Evolutionary conservation across 768 basidiomycete species (phyloP).

Genomic region (Podaxis pistillaris): DNA sequence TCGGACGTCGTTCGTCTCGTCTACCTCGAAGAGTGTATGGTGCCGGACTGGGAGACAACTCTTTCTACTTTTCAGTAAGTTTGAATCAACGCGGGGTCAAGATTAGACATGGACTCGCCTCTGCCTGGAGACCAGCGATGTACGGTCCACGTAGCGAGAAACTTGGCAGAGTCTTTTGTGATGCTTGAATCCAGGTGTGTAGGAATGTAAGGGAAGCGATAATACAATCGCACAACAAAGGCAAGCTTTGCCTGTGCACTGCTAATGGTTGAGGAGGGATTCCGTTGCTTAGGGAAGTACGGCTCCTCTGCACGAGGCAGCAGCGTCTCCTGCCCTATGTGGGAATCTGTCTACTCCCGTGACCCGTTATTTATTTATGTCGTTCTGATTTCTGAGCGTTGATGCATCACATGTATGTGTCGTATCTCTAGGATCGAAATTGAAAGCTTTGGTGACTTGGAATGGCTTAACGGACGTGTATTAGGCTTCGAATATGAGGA

Average conservation of each 20-base stretch:
- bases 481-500: no score
- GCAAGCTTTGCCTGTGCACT: background rate
- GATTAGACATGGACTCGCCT: no score
- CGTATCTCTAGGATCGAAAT: background rate
- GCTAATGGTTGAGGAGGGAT: background rate
- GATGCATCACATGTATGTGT: background rate
- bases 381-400: background rate
- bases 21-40: no score
- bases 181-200: no score
- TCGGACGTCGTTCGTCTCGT: no score
- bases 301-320: background rate
- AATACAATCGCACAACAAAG: background rate
- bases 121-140: no score
- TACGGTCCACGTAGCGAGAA: no score
- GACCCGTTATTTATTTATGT: background rate
- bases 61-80: no score
- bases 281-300: background rate
- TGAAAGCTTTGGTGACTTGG: background rate
- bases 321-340: background rate
- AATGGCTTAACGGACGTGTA: background rate
- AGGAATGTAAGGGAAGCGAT: no score
- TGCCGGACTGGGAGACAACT: no score
- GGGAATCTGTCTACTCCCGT: background rate
- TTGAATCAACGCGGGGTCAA: no score
- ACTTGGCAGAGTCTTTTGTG: no score